Evolutionary conservation across 495 filamentous ascomycete genomes (phyloP).

Genomic region (Daldinia grandis): DNA sequence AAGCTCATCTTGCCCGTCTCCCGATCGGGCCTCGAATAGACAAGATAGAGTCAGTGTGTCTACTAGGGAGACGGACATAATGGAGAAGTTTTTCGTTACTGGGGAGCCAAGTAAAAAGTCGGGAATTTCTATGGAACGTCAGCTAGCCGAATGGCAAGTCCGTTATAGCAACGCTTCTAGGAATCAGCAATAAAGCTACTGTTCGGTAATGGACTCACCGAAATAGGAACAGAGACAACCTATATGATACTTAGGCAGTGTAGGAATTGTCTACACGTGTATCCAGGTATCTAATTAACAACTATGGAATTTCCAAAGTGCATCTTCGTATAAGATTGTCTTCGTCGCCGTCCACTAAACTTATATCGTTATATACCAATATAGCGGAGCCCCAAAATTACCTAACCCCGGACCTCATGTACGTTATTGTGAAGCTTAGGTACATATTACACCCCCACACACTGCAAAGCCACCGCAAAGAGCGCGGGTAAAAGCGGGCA

Average conservation of each 20-base stretch:
- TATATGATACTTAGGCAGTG: neutral
- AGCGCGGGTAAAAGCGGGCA: neutral
- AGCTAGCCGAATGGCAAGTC: constrained; percentile 22
- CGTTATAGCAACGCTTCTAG: constrained; percentile 13
- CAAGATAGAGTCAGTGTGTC: neutral
- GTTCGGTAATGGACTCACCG: neutral
- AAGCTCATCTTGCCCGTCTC: constrained; percentile 15
- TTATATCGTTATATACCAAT: neutral
- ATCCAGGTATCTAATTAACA: neutral
- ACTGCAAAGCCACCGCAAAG: neutral
- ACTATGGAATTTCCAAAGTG: neutral
- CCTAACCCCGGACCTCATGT: neutral
- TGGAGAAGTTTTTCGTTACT: constrained; percentile 26
- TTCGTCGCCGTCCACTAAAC: neutral
- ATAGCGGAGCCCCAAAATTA: neutral
- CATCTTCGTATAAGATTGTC: neutral
- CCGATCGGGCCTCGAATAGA: neutral
- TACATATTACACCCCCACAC: neutral
- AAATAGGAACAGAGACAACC: constrained; percentile 25
- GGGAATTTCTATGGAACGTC: constrained; percentile 6
- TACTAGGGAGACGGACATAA: neutral
- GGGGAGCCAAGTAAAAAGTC: constrained; percentile 24
- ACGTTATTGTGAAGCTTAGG: neutral
- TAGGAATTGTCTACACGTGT: neutral
- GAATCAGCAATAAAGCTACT: neutral